Conservation (phyloP, 257 asterid genomes). For the Penstemon barbatus region DNA sequence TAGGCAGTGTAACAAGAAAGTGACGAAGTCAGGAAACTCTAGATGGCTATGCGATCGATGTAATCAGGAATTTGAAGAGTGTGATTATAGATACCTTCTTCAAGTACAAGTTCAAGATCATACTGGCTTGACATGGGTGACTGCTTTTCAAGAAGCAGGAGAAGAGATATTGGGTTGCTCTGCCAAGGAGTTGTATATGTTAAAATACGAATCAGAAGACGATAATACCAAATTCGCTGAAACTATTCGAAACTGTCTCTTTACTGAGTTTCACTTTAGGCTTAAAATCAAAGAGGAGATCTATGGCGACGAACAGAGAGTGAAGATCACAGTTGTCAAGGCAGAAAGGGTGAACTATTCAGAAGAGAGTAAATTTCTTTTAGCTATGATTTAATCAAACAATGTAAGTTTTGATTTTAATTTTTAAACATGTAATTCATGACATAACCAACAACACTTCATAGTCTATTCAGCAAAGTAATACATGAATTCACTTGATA, state of each 20-base stretch:
- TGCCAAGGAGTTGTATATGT: conserved; percentile 71
- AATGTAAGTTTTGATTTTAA: background rate
- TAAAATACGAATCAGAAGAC: conserved; percentile 55
- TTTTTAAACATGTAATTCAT: conserved; percentile 13
- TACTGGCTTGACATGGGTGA: conserved; percentile 86
- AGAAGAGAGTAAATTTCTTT: conserved; percentile 56
- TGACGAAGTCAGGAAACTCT: conserved; percentile 63
- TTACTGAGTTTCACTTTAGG: conserved; percentile 61
- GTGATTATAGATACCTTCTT: conserved; percentile 88
- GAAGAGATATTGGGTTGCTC: conserved; percentile 84
- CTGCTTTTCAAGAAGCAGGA: conserved; percentile 93
- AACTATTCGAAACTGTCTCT: conserved; percentile 55
- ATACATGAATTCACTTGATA: conserved; percentile 31
- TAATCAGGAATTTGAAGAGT: conserved; percentile 80
- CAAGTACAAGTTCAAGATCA: conserved; percentile 92
- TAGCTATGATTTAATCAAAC: conserved; percentile 38
- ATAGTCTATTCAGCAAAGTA: conserved; percentile 30
- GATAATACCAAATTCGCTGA: conserved; percentile 60
- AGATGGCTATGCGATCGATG: conserved; percentile 89
- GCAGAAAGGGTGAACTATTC: conserved; percentile 76
- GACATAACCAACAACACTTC: conserved; percentile 14
- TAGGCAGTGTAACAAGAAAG: conserved; percentile 88
- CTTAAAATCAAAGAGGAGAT: conserved; percentile 88
- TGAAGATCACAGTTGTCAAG: conserved; percentile 78
- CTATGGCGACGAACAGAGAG: conserved; percentile 84